Evolutionary conservation across 352 stramenopile genomes (phyloP), one percentile per base, ranked within the genome.

Genomic region (Phytophthora rubi): DNA sequence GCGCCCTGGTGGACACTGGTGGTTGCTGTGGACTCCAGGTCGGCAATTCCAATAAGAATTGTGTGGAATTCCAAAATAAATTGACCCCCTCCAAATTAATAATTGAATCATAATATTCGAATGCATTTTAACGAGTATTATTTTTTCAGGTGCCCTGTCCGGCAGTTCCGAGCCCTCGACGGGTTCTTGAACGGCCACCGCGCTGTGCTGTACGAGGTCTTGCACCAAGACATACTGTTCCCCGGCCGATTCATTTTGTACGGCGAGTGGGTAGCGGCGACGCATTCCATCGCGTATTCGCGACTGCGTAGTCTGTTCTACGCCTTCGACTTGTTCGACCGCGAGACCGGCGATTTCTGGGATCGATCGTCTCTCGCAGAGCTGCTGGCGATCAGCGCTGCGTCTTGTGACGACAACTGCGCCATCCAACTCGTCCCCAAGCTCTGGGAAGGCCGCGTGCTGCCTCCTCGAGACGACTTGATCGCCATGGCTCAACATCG

Each of bases 251-350:
- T 86, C 59, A 88, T 93, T 30, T 65, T 97, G 16, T 97, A 90
- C 65, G 90, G 88, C 44, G 90, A 96, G 61, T 97, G 88, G 88
- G 65, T 93, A 16, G 84, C 85, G 10, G 86, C 87, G 13, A 90
- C 79, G 53, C 88, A 97, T 67, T 95, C 86, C 58, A 86, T 96
- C 55, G n/a, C 82, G 64, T 97, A 97, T 68, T 76, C 82, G 4
- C 65, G 62, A 4, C 75, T 97, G 2, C 65, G 76, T 10, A 88
- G 77, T 61, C 53, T 82, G 9, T 96, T 96, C 59, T 89, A 96
- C 63, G 86, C 77, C 13, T 97, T 95, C 65, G 89, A 93, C 62
- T 64, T 97, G 53, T 96, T 81, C 68, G 88, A 96, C 65, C 78
- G 83, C 33, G 63, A 81, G 51, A 73, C 48, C n/a, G 33, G 69